Percentiles rank a stretch among this genome's conserved stretches.
phyloP scores from a whole-genome alignment of 208 protist species.

The Crithidia thermophila region DNA sequence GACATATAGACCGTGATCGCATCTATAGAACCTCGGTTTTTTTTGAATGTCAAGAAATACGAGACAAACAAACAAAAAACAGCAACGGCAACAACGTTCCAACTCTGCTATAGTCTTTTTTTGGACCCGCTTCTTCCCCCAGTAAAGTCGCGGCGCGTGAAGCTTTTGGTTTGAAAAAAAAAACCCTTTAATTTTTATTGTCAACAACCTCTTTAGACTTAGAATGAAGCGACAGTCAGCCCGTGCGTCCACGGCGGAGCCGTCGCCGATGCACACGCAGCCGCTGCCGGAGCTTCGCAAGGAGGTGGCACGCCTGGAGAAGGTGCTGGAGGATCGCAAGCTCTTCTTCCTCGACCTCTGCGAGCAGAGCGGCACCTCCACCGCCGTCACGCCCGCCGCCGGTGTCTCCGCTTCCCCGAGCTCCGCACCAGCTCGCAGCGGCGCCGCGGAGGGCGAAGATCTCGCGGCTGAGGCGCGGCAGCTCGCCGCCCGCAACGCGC shows the following conservation, averaged over 20 bases:
- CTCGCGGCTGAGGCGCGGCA: slow-evolving; percentile 25
- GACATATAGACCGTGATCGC: too few species aligned
- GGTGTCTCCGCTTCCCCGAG: background rate
- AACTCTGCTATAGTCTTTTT: too few species aligned
- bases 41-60: too few species aligned
- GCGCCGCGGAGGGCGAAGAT: slow-evolving; percentile 1
- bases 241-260: background rate
- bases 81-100: too few species aligned
- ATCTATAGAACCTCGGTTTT: too few species aligned
- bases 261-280: background rate
- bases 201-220: too few species aligned
- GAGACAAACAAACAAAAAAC: too few species aligned
- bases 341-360: slow-evolving; percentile 31
- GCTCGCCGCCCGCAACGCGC: slow-evolving; percentile 45
- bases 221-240: slow-evolving; percentile 7
- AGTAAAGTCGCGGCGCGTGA: too few species aligned
- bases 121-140: too few species aligned
- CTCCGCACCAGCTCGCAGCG: background rate
- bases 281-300: slow-evolving; percentile 31
- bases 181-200: background rate
- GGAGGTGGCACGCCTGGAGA: slow-evolving; percentile 37
- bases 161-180: too few species aligned
- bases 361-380: slow-evolving; percentile 15
- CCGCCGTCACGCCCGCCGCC: slow-evolving; percentile 1
- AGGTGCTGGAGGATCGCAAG: slow-evolving; percentile 37